Evolutionary conservation across 164 flowering plant genomes (phyloP).

Genomic region (Cinnamomum chago): DNA sequence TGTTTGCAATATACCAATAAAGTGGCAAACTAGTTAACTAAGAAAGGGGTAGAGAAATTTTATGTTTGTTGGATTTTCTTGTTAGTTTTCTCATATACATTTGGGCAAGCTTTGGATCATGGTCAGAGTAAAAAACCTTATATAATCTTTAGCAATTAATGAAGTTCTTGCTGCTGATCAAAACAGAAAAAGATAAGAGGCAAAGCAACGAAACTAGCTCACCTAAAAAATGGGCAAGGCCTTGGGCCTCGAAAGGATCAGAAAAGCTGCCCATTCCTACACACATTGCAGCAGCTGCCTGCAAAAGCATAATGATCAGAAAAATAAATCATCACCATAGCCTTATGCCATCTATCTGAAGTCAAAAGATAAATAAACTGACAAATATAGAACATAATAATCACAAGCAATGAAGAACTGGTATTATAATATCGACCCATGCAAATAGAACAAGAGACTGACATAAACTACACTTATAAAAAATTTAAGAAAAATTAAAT

Average conservation of each 20-base stretch:
- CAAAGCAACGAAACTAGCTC: neutral
- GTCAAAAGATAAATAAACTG: too few species aligned
- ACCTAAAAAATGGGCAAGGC: conserved; percentile 98
- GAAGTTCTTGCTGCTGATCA: neutral
- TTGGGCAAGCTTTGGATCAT: too few species aligned
- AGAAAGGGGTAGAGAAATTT: too few species aligned
- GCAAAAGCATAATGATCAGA: conserved; percentile 15
- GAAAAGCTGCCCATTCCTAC: conserved; percentile 93
- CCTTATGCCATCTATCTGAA: too few species aligned
- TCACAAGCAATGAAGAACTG: neutral
- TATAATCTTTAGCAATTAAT: too few species aligned
- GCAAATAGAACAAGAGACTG: neutral
- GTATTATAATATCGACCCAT: neutral
- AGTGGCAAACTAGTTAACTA: too few species aligned
- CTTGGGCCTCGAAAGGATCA: conserved; percentile 89
- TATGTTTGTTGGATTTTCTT: too few species aligned
- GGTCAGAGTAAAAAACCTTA: too few species aligned
- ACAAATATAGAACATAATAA: neutral
- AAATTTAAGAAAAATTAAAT: neutral
- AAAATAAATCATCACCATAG: neutral
- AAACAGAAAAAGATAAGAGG: neutral
- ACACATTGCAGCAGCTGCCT: conserved; percentile 99
- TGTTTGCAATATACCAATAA: too few species aligned
- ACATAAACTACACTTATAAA: neutral
- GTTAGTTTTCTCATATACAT: too few species aligned